phyloP scores from a whole-genome alignment of 176 grass and related monocot species.

The Microstegium vimineum region DNA sequence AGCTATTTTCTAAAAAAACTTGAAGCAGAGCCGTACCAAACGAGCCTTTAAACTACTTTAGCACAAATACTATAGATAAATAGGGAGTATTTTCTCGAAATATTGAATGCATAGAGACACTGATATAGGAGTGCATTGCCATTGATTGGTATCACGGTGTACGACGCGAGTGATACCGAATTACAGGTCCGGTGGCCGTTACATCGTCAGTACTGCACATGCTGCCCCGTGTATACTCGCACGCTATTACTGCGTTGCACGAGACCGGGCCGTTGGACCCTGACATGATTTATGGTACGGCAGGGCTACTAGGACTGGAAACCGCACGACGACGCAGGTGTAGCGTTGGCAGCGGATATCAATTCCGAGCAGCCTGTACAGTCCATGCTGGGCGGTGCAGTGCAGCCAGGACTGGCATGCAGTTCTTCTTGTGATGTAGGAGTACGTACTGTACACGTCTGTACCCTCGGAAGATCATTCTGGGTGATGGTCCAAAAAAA shows the following conservation, averaged over 20 bases:
- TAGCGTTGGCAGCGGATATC: not conserved
- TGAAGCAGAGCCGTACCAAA: too few relatives aligned
- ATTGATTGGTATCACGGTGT: conserved; percentile 16
- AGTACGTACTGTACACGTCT: too few relatives aligned
- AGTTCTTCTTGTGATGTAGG: not conserved
- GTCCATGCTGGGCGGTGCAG: not conserved
- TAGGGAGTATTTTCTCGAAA: too few relatives aligned
- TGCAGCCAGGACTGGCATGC: not conserved
- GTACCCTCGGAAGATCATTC: not conserved
- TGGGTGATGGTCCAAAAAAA: not conserved
- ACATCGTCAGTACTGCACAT: not conserved
- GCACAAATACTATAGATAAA: too few relatives aligned
- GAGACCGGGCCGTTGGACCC: not conserved
- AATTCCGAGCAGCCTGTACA: not conserved
- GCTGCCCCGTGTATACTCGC: not conserved
- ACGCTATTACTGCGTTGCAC: not conserved
- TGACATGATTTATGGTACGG: conserved; percentile 2
- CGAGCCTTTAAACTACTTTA: too few relatives aligned
- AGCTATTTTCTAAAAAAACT: too few relatives aligned
- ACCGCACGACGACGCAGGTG: not conserved
- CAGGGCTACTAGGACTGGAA: not conserved
- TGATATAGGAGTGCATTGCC: not conserved
- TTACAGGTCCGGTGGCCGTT: not conserved
- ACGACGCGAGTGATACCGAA: not conserved
- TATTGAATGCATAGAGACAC: not conserved